Evolutionary conservation across 2,329 filamentous ascomycete species (phyloP).

Genomic region (Aspergillus intermedius): DNA sequence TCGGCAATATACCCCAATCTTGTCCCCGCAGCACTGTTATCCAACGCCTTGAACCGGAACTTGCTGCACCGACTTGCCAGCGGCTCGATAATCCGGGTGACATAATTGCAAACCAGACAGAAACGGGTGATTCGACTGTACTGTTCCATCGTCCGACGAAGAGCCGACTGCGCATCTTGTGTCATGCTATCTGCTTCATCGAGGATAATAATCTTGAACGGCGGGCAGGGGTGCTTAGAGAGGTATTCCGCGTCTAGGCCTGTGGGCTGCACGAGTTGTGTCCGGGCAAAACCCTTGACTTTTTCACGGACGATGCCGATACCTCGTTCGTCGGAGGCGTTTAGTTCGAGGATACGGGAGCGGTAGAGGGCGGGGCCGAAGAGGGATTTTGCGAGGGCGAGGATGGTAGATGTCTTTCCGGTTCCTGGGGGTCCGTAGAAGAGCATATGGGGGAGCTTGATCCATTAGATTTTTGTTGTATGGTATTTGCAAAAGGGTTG

Average conservation of each 20-base stretch:
- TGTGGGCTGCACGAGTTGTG: conserved; percentile 81
- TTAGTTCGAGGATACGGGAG: conserved; percentile 93
- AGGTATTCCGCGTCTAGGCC: conserved; percentile 56
- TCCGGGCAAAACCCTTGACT: conserved; percentile 95
- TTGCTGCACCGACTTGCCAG: conserved; percentile 90
- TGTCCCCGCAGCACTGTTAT: conserved; percentile 73
- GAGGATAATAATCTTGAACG: conserved; percentile 97
- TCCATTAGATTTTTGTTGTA: conserved; percentile 1
- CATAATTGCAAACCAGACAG: conserved; percentile 97
- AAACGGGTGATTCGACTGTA: conserved; percentile 96
- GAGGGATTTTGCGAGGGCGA: conserved; percentile 93
- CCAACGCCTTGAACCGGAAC: conserved; percentile 94
- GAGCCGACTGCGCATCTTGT: conserved; percentile 88
- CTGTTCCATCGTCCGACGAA: conserved; percentile 95
- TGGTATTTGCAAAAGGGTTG: neutral
- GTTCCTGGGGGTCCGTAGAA: conserved; percentile 98
- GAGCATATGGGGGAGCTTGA: conserved; percentile 89
- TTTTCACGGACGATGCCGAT: conserved; percentile 96
- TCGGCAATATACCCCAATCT: conserved; percentile 76
- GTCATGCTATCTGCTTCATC: conserved; percentile 99
- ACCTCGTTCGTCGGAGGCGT: conserved; percentile 96
- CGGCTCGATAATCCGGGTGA: conserved; percentile 95
- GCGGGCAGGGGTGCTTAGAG: conserved; percentile 79
- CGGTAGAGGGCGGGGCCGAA: conserved; percentile 93
- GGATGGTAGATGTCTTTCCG: conserved; percentile 95